These are phyloP conservation scores for Yarrowia sp. DNA, from an alignment of 805 yeast species.

Conservation along the genomic window DNA sequence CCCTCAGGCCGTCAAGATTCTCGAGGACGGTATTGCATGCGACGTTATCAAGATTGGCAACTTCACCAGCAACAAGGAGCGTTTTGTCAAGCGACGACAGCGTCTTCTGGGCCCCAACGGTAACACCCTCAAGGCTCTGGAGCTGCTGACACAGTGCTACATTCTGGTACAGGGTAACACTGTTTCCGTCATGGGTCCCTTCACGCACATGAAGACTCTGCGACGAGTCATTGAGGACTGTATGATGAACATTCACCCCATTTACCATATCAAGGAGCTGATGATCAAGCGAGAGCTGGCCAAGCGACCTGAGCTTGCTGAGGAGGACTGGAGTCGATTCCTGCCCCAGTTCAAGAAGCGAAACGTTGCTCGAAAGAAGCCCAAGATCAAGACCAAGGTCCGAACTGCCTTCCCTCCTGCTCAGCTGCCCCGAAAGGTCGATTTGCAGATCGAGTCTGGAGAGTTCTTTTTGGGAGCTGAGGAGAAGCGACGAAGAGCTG, in stretches of 20 bases:
- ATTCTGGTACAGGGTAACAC: conserved; percentile 96
- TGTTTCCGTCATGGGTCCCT: conserved; percentile 96
- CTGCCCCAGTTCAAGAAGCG: conserved; percentile 95
- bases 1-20: conserved; percentile 89
- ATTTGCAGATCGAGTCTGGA: conserved; percentile 96
- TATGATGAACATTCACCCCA: conserved; percentile 96
- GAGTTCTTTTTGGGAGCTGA: conserved; percentile 90
- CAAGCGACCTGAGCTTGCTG: conserved; percentile 89
- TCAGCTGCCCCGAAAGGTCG: conserved; percentile 94
- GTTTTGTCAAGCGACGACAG: conserved; percentile 94
- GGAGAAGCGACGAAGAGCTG: conserved; percentile 69
- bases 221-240: conserved; percentile 96
- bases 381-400: conserved; percentile 69
- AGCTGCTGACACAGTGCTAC: conserved; percentile 91
- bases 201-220: conserved; percentile 84
- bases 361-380: conserved; percentile 90
- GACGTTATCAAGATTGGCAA: conserved; percentile 95
- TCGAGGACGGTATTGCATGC: conserved; percentile 91
- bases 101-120: conserved; percentile 96
- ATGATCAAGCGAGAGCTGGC: conserved; percentile 97
- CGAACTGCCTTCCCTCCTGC: conserved; percentile 99
- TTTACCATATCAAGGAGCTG: conserved; percentile 92
- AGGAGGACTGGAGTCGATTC: conserved; percentile 96
- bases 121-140: conserved; percentile 92
- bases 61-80: conserved; percentile 82